Percentiles rank a stretch among this genome's conserved stretches.
These are phyloP conservation scores for Syncephalastrum monosporum DNA, from an alignment of 371 early-diverging fungal species.

Conservation along the genomic window DNA sequence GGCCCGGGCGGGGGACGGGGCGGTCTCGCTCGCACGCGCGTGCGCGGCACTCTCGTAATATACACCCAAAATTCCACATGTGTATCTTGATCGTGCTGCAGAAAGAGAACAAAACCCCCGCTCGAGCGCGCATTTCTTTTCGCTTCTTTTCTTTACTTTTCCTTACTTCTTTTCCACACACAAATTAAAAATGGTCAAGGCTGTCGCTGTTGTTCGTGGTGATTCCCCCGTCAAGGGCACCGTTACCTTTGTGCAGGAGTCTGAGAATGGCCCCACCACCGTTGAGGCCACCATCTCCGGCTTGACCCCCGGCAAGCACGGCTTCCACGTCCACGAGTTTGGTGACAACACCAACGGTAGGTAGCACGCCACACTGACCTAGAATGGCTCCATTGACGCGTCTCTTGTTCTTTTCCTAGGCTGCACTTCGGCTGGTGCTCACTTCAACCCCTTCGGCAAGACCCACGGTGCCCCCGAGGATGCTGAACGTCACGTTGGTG, in stretches of 20 bases:
- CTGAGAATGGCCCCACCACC: conserved; percentile 56
- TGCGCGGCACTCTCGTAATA: too few species aligned
- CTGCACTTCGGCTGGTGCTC: conserved; percentile 80
- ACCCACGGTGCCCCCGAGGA: conserved; percentile 82
- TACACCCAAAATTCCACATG: too few species aligned
- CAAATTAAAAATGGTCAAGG: conserved; percentile 62
- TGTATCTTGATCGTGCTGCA: too few species aligned
- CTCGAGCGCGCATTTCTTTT: conserved; percentile 5
- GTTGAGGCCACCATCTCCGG: conserved; percentile 69
- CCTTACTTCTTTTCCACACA: conserved; percentile 10
- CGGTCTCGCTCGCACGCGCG: too few species aligned
- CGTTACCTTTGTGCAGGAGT: conserved; percentile 74
- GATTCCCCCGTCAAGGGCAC: conserved; percentile 64
- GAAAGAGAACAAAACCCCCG: too few species aligned
- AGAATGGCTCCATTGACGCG: conserved; percentile 7
- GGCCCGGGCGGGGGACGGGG: too few species aligned
- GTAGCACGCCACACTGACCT: conserved; percentile 2
- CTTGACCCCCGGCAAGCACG: conserved; percentile 82
- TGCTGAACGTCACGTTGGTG: conserved; percentile 82
- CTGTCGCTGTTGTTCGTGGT: conserved; percentile 75
- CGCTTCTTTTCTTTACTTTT: conserved; percentile 18
- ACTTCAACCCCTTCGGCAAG: conserved; percentile 82
- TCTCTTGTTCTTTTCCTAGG: conserved; percentile 28
- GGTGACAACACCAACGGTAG: conserved; percentile 83
- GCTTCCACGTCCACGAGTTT: conserved; percentile 90